Evolutionary conservation across 164 flowering plant species (phyloP), one percentile per base, ranked within the genome.

Genomic region (Kalanchoe fedtschenkoi): DNA sequence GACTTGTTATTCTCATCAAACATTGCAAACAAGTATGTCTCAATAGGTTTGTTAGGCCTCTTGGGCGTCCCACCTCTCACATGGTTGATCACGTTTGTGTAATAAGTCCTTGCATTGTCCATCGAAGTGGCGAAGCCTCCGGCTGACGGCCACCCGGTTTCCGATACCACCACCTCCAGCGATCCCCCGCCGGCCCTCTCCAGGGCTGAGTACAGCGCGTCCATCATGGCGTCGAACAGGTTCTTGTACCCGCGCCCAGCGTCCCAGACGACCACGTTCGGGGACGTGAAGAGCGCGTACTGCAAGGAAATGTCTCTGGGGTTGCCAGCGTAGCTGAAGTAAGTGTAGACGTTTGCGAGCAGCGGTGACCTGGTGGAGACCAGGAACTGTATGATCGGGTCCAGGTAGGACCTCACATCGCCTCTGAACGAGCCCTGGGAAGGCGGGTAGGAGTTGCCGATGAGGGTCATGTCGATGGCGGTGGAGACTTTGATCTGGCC

Each of bases 141-240:
- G 0, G 47, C 75, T 0, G 80, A 74, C 0, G 80, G 80, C 80
- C 80, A 77, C 5, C 80, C 80, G 17, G 71, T 77, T 66, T 77
- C 80, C 8, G 80, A 77, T n/a, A 77, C 71, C 34, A 76, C 79
- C 19, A 76, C 71, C 24, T 54, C 47, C 62, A 74, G 11, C 1
- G 68, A 37, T 0, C 34, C 65, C 2, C 60, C 71, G 1, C 75
- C 75, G 1, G 65, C 65, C 21, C 62, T 62, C 61, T 76, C 80
- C 9, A 77, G 46, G 5, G 80, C 80, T 2, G 73, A 58, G 64
- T 69, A 69, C 10, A 74, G 13, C 0, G 75, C 39, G n/a, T 77
- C 80, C 38, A 77, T n/a, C 68, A 77, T 65, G 1, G 80, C 80
- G 46, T 77, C 80, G 34, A 77, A 74, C 5, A 77, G 74, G 59